Percentiles rank a stretch among this genome's conserved stretches.
phyloP scores from a whole-genome alignment of 805 yeast genomes.

The Starmerella roubikii region DNA sequence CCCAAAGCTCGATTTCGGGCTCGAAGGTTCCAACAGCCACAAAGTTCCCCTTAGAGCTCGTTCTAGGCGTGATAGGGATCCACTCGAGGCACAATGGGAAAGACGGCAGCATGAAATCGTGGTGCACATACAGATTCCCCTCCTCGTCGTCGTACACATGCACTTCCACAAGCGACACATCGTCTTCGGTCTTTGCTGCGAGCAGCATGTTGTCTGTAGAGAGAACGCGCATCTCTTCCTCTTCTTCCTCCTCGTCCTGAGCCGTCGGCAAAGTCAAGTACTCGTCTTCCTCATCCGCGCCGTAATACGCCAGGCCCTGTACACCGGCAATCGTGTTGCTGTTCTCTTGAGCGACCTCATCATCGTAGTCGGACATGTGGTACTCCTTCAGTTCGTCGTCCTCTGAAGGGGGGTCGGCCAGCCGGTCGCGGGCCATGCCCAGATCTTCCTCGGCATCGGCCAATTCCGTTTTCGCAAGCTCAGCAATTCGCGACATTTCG shows the following conservation, averaged over 20 bases:
- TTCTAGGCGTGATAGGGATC: constrained; percentile 43
- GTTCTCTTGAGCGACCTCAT: constrained; percentile 41
- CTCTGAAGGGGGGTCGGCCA: constrained; percentile 12
- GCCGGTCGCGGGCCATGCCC: constrained; percentile 32
- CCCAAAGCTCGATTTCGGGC: constrained; percentile 96
- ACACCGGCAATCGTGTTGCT: constrained; percentile 35
- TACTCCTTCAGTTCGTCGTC: constrained; percentile 48
- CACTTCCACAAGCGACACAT: constrained; percentile 78
- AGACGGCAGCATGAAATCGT: constrained; percentile 91
- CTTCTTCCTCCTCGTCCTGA: constrained; percentile 58
- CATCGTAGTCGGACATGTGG: constrained; percentile 27
- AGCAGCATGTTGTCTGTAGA: constrained; percentile 82
- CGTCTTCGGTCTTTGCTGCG: constrained; percentile 93
- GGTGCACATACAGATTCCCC: constrained; percentile 77
- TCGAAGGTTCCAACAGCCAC: constrained; percentile 97
- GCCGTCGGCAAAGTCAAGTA: constrained; percentile 41
- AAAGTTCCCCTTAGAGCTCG: constrained; percentile 58
- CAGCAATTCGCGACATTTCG: constrained; percentile 80
- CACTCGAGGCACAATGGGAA: constrained; percentile 96
- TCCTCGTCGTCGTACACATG: constrained; percentile 90
- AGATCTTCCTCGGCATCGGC: constrained; percentile 60
- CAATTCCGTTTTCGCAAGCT: constrained; percentile 71
- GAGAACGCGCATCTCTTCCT: constrained; percentile 68
- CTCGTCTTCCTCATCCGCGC: constrained; percentile 39
- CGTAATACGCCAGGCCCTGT: constrained; percentile 30